phyloP scores from a whole-genome alignment of 371 early-diverging fungal species.

The Mortierella sp. region DNA sequence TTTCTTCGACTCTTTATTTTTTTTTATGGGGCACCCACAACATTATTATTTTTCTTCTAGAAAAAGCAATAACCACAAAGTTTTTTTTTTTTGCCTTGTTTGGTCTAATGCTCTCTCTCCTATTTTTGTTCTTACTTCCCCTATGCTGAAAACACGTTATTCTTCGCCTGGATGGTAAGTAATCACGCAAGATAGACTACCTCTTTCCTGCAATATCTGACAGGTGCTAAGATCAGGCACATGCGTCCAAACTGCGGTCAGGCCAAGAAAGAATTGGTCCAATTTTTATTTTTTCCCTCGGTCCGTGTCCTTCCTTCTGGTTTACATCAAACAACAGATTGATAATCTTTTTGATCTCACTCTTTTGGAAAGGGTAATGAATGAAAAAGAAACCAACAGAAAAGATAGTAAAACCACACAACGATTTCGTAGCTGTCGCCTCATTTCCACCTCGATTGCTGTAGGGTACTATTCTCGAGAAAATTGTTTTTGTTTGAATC shows the following conservation, averaged over 20 bases:
- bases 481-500: not conserved
- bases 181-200: not conserved
- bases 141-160: not conserved
- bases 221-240: not conserved
- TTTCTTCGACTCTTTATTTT: not conserved
- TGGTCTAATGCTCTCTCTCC: not conserved
- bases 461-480: no score
- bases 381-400: not conserved
- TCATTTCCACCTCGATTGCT: no score
- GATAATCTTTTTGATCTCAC: not conserved
- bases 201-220: no score
- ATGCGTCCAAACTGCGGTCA: not conserved
- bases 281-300: not conserved
- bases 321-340: no score
- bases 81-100: not conserved
- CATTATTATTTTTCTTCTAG: no score
- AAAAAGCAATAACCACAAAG: not conserved
- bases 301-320: not conserved
- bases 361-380: not conserved
- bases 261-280: not conserved
- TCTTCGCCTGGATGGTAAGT: not conserved
- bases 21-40: not conserved
- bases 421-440: no score
- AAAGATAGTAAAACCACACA: no score
- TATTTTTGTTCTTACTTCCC: not conserved